Base-by-base conservation (phyloP, 305 asterid genomes). In the Rubia peregrina region DNA sequence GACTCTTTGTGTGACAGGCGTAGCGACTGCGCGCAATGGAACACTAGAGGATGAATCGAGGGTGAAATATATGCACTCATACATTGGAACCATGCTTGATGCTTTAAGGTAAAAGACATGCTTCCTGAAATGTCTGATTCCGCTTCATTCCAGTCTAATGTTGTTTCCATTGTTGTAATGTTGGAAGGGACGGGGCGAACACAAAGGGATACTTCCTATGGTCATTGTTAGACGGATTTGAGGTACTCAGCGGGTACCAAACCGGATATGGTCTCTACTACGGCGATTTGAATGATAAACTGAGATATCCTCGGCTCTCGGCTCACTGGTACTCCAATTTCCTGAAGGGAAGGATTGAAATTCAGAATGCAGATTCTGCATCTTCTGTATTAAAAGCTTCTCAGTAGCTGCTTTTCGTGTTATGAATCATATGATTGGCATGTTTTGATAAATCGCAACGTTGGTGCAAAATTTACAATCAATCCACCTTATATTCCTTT, bases 151-250 rank as follows among this genome's bases (percentile, higher is more conserved):
- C 24, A 17, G 0, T 17, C n/a, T 3, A 19, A 13, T 24, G 4
- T 10, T 30, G 38, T 60, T 60, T 53, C 22, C 9, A 3, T 30
- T 60, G 5, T 26, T 60, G n/a, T 22, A 49, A 61, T 63, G 56
- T 21, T 43, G 38, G 65, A 68, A 84, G 89, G 78, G 75, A 85
- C 43, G 94, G 90, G 12, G 80, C 89, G 19, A 80, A 85, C 70
- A 70, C 76, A 2, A 84, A 70, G 69, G 94, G 90, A 1, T 84
- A 88, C 73, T 80, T 84, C 43, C 67, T 12, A 0, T 87, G 90
- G 90, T 65, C 90, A 5, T 78, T 82, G 78, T 57, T 87, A 10
- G 93, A 87, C 16, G 81, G 84, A 17, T 42, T 85, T 2, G 93
- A 85, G 82, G 17, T 87, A 53, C 17, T 85, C 62, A 76, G 71